Percentiles rank a stretch among this genome's conserved stretches.
Evolutionary conservation across 306 rosid genomes (phyloP).

Genomic region (Prunus davidiana): DNA sequence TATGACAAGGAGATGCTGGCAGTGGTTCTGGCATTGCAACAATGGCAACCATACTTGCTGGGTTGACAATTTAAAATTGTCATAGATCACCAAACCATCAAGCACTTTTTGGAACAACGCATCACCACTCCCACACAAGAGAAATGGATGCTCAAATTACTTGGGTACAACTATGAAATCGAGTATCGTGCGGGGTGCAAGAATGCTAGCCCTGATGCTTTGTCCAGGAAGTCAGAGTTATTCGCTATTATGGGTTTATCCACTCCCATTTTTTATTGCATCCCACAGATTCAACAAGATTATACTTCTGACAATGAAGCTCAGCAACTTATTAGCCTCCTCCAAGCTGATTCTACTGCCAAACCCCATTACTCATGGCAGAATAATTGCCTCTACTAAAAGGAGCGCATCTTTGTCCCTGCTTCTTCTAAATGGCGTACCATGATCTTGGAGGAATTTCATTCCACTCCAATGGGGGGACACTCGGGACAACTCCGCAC

Average conservation of each 20-base stretch:
- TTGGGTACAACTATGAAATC: not conserved
- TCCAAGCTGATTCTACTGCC: not conserved
- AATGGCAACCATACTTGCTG: too few species aligned
- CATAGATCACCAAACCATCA: too few species aligned
- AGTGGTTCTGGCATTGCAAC: too few species aligned
- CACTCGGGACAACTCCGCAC: not conserved
- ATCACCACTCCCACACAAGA: not conserved
- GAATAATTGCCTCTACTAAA: fast-evolving
- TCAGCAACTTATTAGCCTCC: not conserved
- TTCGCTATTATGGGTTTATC: not conserved
- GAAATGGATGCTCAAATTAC: not conserved
- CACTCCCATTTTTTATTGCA: not conserved
- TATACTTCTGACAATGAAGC: fast-evolving
- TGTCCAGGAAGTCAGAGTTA: fast-evolving
- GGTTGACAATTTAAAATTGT: too few species aligned
- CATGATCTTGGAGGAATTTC: not conserved
- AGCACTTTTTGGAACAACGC: too few species aligned
- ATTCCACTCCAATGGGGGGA: not conserved
- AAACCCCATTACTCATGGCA: too few species aligned
- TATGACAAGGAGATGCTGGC: too few species aligned
- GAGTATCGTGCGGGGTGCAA: not conserved
- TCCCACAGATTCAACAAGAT: not conserved
- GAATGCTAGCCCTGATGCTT: not conserved
- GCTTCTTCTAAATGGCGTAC: fast-evolving
- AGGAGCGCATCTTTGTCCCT: not conserved